Evolutionary conservation across 805 yeast species (phyloP).

Genomic region (Saccharomycopsis amapae): DNA sequence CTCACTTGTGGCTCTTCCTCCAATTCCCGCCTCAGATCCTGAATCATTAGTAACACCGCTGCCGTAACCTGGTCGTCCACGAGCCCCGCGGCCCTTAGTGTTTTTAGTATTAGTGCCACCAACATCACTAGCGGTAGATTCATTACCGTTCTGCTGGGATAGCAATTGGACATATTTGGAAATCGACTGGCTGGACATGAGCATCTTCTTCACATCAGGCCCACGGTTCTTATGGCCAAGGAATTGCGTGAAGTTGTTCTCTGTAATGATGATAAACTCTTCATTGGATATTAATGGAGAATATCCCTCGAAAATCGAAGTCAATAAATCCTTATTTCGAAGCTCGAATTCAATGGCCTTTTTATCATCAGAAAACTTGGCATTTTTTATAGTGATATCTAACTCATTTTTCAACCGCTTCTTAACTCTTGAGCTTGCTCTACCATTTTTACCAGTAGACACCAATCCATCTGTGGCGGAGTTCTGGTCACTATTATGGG

Average conservation of each 20-base stretch:
- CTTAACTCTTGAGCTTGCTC: constrained; percentile 1
- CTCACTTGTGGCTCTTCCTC: neutral
- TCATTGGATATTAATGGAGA: constrained; percentile 28
- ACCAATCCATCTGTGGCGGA: too few relatives aligned
- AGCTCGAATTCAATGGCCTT: constrained; percentile 9
- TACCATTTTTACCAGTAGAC: too few relatives aligned
- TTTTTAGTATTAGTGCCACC: too few relatives aligned
- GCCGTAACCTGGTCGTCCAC: too few relatives aligned
- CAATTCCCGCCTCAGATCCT: neutral
- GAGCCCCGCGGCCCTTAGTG: too few relatives aligned
- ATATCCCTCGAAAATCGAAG: constrained; percentile 27
- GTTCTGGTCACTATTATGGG: too few relatives aligned
- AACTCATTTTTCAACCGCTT: constrained; percentile 12
- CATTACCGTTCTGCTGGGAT: constrained; percentile 8
- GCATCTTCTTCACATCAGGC: constrained; percentile 4
- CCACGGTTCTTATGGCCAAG: constrained; percentile 19
- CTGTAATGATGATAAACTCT: constrained; percentile 30
- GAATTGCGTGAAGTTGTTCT: constrained; percentile 25
- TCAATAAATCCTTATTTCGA: constrained; percentile 3
- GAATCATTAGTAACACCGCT: neutral
- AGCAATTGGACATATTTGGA: neutral
- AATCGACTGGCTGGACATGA: constrained; percentile 5
- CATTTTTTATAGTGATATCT: constrained; percentile 13
- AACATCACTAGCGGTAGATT: constrained; percentile 10
- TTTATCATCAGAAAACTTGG: constrained; percentile 5